phyloP scores from a whole-genome alignment of 202 grass and related monocot species.

The Panicum virgatum region DNA sequence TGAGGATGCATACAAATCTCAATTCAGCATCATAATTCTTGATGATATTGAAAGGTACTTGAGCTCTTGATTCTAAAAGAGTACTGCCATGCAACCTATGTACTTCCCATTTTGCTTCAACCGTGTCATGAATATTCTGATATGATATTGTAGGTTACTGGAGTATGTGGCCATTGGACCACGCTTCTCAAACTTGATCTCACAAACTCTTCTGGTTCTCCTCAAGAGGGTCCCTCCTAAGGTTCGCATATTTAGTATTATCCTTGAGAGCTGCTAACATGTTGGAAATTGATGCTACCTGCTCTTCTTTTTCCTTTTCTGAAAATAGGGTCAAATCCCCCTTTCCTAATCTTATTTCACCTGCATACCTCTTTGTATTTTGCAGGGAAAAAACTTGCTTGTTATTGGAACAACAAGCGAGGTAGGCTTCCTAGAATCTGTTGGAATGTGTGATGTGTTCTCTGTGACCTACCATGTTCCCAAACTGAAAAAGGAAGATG shows the following conservation, averaged over 20 bases:
- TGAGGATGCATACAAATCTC: conserved; percentile 99
- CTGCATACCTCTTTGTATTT: background rate
- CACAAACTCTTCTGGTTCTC: conserved; percentile 82
- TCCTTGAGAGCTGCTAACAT: conserved; percentile 1
- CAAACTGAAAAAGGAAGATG: conserved; percentile 83
- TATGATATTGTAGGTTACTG: conserved; percentile 71
- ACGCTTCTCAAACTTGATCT: conserved; percentile 93
- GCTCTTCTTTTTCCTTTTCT: background rate
- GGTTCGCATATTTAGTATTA: conserved; percentile 36
- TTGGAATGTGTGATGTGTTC: conserved; percentile 95
- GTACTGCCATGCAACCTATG: conserved; percentile 4
- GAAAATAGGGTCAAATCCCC: background rate
- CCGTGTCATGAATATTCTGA: conserved; percentile 2
- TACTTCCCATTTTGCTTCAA: conserved; percentile 32
- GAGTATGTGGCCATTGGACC: conserved; percentile 95
- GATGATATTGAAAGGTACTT: conserved; percentile 95
- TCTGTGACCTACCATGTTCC: conserved; percentile 90
- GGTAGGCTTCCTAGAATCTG: conserved; percentile 80
- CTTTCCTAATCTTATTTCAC: conserved; percentile 17
- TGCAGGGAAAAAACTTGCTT: conserved; percentile 88
- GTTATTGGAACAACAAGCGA: conserved; percentile 89
- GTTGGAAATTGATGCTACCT: background rate
- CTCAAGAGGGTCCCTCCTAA: conserved; percentile 97
- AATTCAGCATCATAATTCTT: conserved; percentile 96
- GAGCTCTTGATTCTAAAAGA: conserved; percentile 28